Evolutionary conservation across 768 basidiomycete genomes (phyloP).

Genomic region (Agaricus subrufescens): DNA sequence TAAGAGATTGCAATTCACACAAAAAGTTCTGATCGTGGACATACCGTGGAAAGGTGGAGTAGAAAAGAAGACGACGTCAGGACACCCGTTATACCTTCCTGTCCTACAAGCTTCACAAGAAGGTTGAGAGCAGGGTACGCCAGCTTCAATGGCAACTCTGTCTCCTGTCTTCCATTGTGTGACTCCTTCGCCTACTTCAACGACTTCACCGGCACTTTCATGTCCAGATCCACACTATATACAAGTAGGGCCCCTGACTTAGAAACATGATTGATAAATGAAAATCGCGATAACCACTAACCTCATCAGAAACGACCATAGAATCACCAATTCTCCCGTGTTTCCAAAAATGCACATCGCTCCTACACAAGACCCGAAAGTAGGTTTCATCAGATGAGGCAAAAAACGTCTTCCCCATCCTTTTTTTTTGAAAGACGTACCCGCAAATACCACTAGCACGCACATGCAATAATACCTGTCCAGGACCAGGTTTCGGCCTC

Average conservation of each 20-base stretch:
- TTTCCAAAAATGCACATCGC: conserved; percentile 72
- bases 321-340: conserved; percentile 65
- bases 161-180: conserved; percentile 64
- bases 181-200: conserved; percentile 62
- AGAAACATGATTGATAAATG: neutral
- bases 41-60: conserved; percentile 65
- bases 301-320: conserved; percentile 68
- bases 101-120: conserved; percentile 57
- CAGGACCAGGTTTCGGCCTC: conserved; percentile 52
- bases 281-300: conserved; percentile 14
- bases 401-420: no score
- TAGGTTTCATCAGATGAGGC: no score
- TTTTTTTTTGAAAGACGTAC: conserved; percentile 26
- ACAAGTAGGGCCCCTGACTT: neutral
- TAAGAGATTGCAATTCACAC: neutral
- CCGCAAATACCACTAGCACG: conserved; percentile 69
- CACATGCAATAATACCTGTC: conserved; percentile 63
- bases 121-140: conserved; percentile 62
- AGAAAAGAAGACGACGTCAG: conserved; percentile 60
- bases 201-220: conserved; percentile 65
- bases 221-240: conserved; percentile 62
- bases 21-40: neutral
- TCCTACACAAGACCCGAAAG: conserved; percentile 30
- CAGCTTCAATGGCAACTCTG: conserved; percentile 65
- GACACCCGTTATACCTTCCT: conserved; percentile 64